Conservation (phyloP, 495 filamentous ascomycete genomes). For the Rostrohypoxylon terebratum region DNA sequence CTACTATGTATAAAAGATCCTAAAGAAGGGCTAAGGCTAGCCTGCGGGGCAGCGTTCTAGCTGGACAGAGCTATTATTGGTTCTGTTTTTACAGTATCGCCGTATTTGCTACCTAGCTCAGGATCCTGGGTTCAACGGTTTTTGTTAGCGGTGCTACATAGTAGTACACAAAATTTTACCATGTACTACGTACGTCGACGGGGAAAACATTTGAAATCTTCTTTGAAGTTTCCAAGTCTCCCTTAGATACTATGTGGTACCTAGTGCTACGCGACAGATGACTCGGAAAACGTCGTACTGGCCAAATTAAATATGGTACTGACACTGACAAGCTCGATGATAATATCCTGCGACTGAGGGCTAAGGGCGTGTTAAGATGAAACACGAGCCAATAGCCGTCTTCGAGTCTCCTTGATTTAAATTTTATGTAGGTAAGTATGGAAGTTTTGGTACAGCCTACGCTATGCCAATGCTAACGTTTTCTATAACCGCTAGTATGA, state of each 20-base stretch:
- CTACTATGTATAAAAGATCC: neutral
- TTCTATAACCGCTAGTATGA: neutral
- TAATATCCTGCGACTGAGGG: neutral
- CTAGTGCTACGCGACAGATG: neutral
- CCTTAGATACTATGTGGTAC: neutral
- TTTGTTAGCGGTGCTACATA: slow-evolving; percentile 5
- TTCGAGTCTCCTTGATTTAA: neutral
- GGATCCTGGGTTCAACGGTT: neutral
- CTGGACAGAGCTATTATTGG: neutral
- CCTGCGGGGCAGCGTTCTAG: neutral
- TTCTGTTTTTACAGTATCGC: neutral
- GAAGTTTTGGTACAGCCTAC: neutral
- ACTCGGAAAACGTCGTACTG: neutral
- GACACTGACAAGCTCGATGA: neutral
- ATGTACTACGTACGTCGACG: neutral
- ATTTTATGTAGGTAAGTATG: neutral
- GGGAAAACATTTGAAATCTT: neutral
- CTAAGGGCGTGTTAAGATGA: neutral
- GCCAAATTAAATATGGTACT: neutral
- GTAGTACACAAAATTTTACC: neutral
- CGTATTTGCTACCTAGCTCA: neutral
- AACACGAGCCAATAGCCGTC: neutral
- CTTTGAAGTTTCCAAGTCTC: neutral
- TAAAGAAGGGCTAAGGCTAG: slow-evolving; percentile 3
- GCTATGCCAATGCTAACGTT: neutral